These are phyloP conservation scores for Exophiala dermatitidis DNA, from an alignment of 2,329 filamentous ascomycete species.

Conservation along the genomic window DNA sequence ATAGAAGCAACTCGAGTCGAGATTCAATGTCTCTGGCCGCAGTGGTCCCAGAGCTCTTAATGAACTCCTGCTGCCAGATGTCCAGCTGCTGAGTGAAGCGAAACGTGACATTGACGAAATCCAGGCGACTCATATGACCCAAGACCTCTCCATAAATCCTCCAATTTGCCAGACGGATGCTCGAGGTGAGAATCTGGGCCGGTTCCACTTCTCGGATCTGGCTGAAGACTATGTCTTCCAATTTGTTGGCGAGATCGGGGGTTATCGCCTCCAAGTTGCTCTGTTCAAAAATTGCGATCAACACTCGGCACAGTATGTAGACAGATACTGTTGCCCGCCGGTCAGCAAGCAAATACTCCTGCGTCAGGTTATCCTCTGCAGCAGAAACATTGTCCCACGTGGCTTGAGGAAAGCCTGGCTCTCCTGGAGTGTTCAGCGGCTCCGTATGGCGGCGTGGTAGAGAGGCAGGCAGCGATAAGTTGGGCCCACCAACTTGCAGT, in stretches of 20 bases:
- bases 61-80: constrained; percentile 65
- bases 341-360: constrained; percentile 68
- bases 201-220: constrained; percentile 84
- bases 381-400: constrained; percentile 30
- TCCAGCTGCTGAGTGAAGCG: constrained; percentile 79
- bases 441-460: constrained; percentile 69
- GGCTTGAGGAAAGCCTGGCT: constrained; percentile 30
- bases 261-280: constrained; percentile 77
- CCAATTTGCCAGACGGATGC: constrained; percentile 89
- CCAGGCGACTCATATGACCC: constrained; percentile 91
- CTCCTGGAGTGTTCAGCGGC: constrained; percentile 47
- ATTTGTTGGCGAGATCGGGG: constrained; percentile 82
- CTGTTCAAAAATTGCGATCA: constrained; percentile 90
- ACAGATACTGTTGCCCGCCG: constrained; percentile 89
- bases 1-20: constrained; percentile 77
- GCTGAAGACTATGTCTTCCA: constrained; percentile 94
- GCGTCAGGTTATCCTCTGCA: constrained; percentile 33
- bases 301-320: constrained; percentile 86
- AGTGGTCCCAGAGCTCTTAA: constrained; percentile 53
- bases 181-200: constrained; percentile 62
- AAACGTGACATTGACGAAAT: constrained; percentile 75
- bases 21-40: constrained; percentile 64
- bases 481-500: constrained; percentile 8
- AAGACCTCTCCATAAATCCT: constrained; percentile 85
- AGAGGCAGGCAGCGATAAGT: constrained; percentile 30